Evolutionary conservation across 179 eudicot species (phyloP), one percentile per base, ranked within the genome.

Genomic region (Kewa caespitosa): DNA sequence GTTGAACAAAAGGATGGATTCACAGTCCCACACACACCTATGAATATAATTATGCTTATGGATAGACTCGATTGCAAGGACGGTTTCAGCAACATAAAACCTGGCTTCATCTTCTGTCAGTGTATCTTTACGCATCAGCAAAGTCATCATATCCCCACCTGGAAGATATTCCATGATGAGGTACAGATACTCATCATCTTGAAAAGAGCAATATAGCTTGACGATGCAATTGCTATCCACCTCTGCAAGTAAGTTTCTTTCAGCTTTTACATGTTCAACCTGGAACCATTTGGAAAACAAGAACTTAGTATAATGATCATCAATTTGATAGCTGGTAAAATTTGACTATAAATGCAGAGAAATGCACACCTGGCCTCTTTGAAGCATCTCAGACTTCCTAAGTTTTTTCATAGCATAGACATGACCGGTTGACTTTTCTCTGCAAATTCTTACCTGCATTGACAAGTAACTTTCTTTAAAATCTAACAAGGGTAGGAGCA

Each of bases 251-350:
- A 92, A 84, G 81, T 92, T 92, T 78, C 97, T 86, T 87, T 92
- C 97, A 50, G 97, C 97, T 85, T 92, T 92, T 36, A 92, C 97
- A 86, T 92, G 97, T 74, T 92, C 97, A 79, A 92, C 97, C 97
- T 90, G 79, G 62, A 72, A 10, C 62, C 73, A 57, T 60, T 50
- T 65, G 38, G 60, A 73, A 30, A 12, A 39, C 36, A 68, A 33
- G 31, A 39, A 75, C 62, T 65, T 76, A 81, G 79, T 33, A 69
- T 66, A 39, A 63, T 48, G 67, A 27, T 61, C 70, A 57, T 55
- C 20, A 37, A 55, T 73, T 71, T 39, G 31, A 41, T 72, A 23
- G 52, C 34, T 31, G 38, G 59, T 38, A 63, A 38, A 43, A 59
- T 57, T 60, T 41, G 43, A 39, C 25, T 69, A 27, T n/a, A 69